Base-by-base conservation (phyloP, 768 basidiomycete species). In the Serendipita sp. region DNA sequence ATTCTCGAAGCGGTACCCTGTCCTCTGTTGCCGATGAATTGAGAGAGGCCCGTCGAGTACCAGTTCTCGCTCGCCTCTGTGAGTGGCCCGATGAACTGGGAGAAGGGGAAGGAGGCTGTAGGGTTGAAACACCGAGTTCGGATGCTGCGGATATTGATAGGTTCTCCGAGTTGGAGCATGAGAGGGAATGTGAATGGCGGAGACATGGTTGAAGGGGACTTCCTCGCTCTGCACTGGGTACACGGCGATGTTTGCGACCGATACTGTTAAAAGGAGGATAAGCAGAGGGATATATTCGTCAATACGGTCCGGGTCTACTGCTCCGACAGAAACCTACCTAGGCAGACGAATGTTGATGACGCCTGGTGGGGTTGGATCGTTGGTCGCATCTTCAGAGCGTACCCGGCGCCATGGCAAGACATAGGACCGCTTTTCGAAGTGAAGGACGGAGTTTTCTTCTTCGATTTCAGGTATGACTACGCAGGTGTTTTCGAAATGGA, bases 391-490 rank as follows among this genome's bases (percentile, higher is more conserved):
- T 22, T 58, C 53, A 4, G 53, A 9, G 53, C 53, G 53, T 58
- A 24, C 17, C 3, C 53, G 20, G 11, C 53, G 53, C 53, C 53
- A 58, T n/a, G 53, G 53, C 26, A 58, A 24, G 11, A 20, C 26
- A 9, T 26, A n/a, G 26, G 53, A 58, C 17, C 53, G 53, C 26
- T 58, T 58, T 58, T 58, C 53, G 30, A 58, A 31, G 31, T 58
- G 53, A 24, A 58, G 24, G 9, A 28, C 24, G 31, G 53, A 58
- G 14, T 38, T 38, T n/a, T 28, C 24, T 24, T 51, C 48, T 26
- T 58, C 53, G 20, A 58, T 31, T n/a, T 58, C 53, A 22, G 53
- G 53, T n/a, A 58, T 58, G n/a, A 58, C 53, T 11, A 58, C 33
- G 20, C 53, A 58, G 3, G 53, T 58, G 24, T 22, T 58, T n/a